Conservation (phyloP, 371 early-diverging fungal genomes). For the Rhizopus microsporus region DNA sequence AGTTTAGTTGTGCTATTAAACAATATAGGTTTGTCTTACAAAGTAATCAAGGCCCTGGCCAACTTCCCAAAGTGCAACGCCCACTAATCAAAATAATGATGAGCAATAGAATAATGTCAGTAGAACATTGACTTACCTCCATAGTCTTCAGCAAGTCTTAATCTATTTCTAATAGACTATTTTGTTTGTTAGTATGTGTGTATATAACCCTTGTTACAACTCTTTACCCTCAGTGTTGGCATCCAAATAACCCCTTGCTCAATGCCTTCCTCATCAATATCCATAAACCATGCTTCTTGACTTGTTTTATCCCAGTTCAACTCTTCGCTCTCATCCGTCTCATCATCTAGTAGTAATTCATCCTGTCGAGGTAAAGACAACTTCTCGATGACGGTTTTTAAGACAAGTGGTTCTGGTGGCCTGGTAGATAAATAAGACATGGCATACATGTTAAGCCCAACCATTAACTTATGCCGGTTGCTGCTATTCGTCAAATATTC, state of each 20-base stretch:
- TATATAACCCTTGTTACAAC: neutral
- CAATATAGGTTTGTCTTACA: conserved; percentile 27
- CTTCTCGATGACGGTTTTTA: conserved; percentile 36
- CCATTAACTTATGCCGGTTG: conserved; percentile 48
- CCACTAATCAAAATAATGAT: conserved; percentile 29
- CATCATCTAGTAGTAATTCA: conserved; percentile 17
- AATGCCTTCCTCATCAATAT: conserved; percentile 36
- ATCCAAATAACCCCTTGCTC: conserved; percentile 50
- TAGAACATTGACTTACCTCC: conserved; percentile 28
- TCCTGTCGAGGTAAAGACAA: conserved; percentile 15
- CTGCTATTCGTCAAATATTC: conserved; percentile 33
- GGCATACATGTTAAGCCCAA: conserved; percentile 63
- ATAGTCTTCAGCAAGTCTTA: conserved; percentile 56
- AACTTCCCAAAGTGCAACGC: conserved; percentile 67
- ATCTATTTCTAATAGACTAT: conserved; percentile 52
- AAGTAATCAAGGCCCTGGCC: conserved; percentile 71
- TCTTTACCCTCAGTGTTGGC: conserved; percentile 48
- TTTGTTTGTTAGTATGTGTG: neutral
- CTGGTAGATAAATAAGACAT: conserved; percentile 39
- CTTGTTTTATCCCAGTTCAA: conserved; percentile 48
- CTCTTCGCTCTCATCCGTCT: conserved; percentile 5
- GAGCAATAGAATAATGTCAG: neutral
- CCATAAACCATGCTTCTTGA: conserved; percentile 50
- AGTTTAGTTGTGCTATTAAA: neutral
- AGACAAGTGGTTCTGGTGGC: conserved; percentile 36